A percentile compares a stretch with the other conserved stretches of the same genome.
phyloP scores from a whole-genome alignment of 768 basidiomycete species.

The Paxillus involutus region DNA sequence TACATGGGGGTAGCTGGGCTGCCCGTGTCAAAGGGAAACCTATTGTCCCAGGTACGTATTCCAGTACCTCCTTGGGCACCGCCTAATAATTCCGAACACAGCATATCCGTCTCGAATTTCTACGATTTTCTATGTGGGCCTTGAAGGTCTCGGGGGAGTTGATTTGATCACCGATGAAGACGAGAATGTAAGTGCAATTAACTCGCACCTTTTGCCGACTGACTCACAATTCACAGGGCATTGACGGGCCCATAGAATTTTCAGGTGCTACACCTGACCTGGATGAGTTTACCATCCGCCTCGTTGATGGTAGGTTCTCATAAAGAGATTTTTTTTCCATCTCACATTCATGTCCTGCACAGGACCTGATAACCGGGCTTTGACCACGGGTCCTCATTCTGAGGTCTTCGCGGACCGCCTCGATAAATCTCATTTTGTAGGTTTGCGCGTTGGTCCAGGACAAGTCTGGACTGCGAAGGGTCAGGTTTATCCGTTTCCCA shows the following conservation, averaged over 20 bases:
- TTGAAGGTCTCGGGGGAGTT: constrained; percentile 84
- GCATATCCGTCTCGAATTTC: constrained; percentile 63
- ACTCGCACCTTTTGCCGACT: not conserved
- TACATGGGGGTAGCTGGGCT: constrained; percentile 87
- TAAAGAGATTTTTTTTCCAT: not conserved
- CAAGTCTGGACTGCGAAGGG: constrained; percentile 87
- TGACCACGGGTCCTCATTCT: constrained; percentile 56
- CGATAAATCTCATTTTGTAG: constrained; percentile 71
- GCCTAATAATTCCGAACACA: constrained; percentile 22
- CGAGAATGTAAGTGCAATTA: constrained; percentile 56
- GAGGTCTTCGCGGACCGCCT: constrained; percentile 57
- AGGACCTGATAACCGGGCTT: constrained; percentile 60
- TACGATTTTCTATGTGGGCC: constrained; percentile 81
- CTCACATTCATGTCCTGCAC: constrained; percentile 8
- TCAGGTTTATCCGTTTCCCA: constrained; percentile 24
- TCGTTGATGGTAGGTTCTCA: constrained; percentile 64
- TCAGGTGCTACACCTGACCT: constrained; percentile 75
- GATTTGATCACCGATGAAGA: constrained; percentile 77
- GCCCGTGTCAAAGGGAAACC: constrained; percentile 81
- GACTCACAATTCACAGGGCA: constrained; percentile 51
- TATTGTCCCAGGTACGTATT: constrained; percentile 53
- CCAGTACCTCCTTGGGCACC: constrained; percentile 12
- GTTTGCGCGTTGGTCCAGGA: constrained; percentile 58
- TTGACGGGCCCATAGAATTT: constrained; percentile 68
- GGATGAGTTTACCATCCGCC: constrained; percentile 77